These are phyloP conservation scores for Juglanconis oblonga DNA, from an alignment of 2,329 filamentous ascomycete species.

Conservation along the genomic window DNA sequence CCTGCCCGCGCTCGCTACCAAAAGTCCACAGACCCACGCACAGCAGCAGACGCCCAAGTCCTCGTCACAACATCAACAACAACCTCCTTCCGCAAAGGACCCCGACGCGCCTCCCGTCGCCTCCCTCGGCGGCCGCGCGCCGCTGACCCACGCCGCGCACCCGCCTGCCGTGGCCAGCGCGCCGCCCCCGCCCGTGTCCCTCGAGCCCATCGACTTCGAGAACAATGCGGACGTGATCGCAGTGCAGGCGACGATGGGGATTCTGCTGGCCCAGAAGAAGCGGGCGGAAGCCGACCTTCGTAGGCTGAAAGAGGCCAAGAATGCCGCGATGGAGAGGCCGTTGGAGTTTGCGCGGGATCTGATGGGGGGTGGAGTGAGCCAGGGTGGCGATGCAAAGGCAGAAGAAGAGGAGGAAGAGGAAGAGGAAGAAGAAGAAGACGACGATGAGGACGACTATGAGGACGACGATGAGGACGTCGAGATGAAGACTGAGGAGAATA, in stretches of 20 bases:
- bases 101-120: conserved; percentile 21
- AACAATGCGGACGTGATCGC: conserved; percentile 84
- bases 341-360: conserved; percentile 70
- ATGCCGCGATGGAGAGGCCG: conserved; percentile 68
- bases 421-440: conserved; percentile 26
- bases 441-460: conserved; percentile 25
- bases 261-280: conserved; percentile 81
- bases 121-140: conserved; percentile 28
- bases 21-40: not conserved
- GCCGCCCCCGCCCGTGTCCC: conserved; percentile 44
- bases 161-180: conserved; percentile 31
- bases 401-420: conserved; percentile 28
- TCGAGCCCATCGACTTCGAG: conserved; percentile 55
- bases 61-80: not conserved
- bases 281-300: conserved; percentile 75
- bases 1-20: not conserved
- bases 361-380: conserved; percentile 55
- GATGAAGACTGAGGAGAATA: conserved; percentile 10
- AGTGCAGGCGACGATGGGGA: conserved; percentile 77
- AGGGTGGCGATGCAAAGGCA: conserved; percentile 19
- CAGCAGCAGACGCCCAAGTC: not conserved
- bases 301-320: conserved; percentile 65
- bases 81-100: not conserved
- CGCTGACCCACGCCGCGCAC: conserved; percentile 45
- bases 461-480: conserved; percentile 31